Percentiles rank a stretch among this genome's conserved stretches.
Evolutionary conservation across 228 moss, liverwort and hornwort genomes (phyloP).

Genomic region (Sphagnum magellanicum): DNA sequence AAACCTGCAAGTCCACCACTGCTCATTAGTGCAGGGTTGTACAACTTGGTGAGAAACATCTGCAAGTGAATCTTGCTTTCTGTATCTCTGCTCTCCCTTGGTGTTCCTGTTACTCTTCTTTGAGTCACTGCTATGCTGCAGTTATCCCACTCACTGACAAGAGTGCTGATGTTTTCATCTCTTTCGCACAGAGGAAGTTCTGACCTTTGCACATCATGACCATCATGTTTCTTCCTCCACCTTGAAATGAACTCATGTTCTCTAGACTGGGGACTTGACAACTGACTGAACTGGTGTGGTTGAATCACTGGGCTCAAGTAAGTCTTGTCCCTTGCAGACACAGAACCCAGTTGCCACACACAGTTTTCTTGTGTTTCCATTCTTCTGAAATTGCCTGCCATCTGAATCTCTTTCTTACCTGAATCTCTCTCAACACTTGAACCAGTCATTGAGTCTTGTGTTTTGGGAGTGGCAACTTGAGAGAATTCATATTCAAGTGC

Average conservation of each 20-base stretch:
- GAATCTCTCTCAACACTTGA: background rate
- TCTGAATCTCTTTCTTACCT: slow-evolving; percentile 4
- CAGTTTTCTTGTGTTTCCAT: background rate
- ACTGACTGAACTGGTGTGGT: too few species aligned
- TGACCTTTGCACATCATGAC: background rate
- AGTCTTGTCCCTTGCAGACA: too few species aligned
- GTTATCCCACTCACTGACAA: slow-evolving; percentile 11
- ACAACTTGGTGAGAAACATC: background rate
- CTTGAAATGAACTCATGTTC: background rate
- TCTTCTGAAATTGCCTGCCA: background rate
- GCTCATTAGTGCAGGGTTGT: background rate
- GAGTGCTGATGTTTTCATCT: slow-evolving; percentile 3
- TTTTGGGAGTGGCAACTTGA: slow-evolving; percentile 22
- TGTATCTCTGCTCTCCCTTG: background rate
- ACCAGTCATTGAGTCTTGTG: too few species aligned
- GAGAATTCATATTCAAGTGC: slow-evolving; percentile 71
- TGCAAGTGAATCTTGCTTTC: slow-evolving; percentile 32
- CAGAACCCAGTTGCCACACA: background rate
- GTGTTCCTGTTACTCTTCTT: background rate
- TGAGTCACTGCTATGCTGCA: background rate
- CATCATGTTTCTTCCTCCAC: background rate
- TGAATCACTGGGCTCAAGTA: too few species aligned
- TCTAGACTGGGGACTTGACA: too few species aligned
- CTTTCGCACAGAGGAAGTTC: slow-evolving; percentile 3
- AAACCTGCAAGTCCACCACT: background rate